These are phyloP conservation scores for Cicer chorassanicum DNA, from an alignment of 306 rosid genomes.

Conservation along the genomic window DNA sequence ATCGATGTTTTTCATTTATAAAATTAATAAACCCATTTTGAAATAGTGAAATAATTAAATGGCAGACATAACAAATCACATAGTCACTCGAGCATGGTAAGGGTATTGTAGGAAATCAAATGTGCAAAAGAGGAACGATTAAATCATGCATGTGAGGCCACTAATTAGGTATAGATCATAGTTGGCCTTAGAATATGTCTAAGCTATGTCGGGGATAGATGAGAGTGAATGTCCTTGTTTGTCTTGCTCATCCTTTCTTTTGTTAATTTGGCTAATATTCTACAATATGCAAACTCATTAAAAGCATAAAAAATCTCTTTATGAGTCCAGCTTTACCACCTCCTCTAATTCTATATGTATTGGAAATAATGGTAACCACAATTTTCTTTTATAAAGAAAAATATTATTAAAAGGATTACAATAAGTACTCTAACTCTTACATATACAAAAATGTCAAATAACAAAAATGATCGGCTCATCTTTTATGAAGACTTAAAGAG, in stretches of 20 bases:
- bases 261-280: conserved; percentile 46
- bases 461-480: too few species aligned
- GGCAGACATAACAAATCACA: conserved; percentile 47
- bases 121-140: conserved; percentile 37
- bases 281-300: conserved; percentile 47
- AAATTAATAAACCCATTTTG: neutral
- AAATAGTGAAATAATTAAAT: conserved; percentile 33
- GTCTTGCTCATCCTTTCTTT: conserved; percentile 38
- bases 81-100: conserved; percentile 24
- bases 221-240: conserved; percentile 49
- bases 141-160: conserved; percentile 53
- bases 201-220: conserved; percentile 52
- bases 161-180: conserved; percentile 50
- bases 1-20: neutral
- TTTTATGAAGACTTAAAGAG: too few species aligned
- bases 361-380: conserved; percentile 36
- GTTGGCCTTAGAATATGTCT: conserved; percentile 58
- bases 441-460: too few species aligned
- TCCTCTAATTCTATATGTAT: conserved; percentile 21
- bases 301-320: conserved; percentile 44
- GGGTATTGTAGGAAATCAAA: conserved; percentile 41
- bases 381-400: neutral
- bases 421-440: too few species aligned
- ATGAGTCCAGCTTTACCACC: conserved; percentile 24
- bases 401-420: too few species aligned